Evolutionary conservation across 73 alveolate genomes (phyloP).

Genomic region (Uronychia setigera): DNA sequence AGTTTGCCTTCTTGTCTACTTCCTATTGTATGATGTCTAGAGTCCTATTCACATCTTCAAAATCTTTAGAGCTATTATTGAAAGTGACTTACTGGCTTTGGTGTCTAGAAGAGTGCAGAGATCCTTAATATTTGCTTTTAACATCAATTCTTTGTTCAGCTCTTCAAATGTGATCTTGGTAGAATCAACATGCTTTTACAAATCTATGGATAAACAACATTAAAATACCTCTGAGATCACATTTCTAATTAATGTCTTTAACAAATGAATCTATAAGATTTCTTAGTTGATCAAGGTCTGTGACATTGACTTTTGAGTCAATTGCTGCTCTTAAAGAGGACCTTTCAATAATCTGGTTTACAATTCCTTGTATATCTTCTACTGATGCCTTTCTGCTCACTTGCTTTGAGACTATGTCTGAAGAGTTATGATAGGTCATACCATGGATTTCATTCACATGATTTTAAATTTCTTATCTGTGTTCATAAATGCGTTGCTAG

Average conservation of each 20-base stretch:
- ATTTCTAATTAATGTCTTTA: slow-evolving; percentile 39
- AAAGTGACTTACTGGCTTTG: slow-evolving; percentile 21
- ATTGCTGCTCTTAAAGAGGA: slow-evolving; percentile 2
- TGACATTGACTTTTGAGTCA: slow-evolving; percentile 32
- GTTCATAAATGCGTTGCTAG: too few relatives aligned
- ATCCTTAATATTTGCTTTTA: slow-evolving; percentile 84
- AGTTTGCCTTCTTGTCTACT: slow-evolving; percentile 67
- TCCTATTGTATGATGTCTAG: slow-evolving; percentile 78
- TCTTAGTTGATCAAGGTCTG: slow-evolving; percentile 49
- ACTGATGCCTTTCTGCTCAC: neutral
- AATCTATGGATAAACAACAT: slow-evolving; percentile 31
- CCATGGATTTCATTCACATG: slow-evolving; percentile 26
- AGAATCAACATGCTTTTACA: slow-evolving; percentile 39
- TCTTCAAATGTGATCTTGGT: slow-evolving; percentile 78
- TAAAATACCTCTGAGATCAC: neutral
- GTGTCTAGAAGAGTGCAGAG: slow-evolving; percentile 56
- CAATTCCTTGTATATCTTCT: slow-evolving; percentile 12
- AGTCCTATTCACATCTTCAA: slow-evolving; percentile 70
- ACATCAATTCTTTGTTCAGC: slow-evolving; percentile 77
- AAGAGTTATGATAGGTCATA: neutral
- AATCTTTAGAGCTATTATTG: slow-evolving; percentile 9
- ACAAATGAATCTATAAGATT: slow-evolving; percentile 43
- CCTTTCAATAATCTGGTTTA: slow-evolving; percentile 19
- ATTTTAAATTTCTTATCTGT: neutral
- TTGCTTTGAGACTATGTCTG: neutral